Evolutionary conservation across 768 basidiomycete species (phyloP), one percentile per base, ranked within the genome.

Genomic region (Macrolepiota fuliginosa): DNA sequence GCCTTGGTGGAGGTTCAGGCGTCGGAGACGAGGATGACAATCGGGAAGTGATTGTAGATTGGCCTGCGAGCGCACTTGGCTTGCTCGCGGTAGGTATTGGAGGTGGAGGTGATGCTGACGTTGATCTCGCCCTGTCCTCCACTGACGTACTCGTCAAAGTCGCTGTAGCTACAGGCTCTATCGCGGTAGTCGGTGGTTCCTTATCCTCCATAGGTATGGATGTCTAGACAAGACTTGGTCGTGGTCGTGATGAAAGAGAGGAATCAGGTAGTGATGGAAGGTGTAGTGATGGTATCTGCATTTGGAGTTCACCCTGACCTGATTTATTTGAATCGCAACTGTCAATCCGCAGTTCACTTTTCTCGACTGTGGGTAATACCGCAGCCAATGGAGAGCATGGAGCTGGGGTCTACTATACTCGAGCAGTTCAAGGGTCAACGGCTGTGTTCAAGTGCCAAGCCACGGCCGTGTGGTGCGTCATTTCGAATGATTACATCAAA

Each of bases 311-410:
- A 10, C 10, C 46, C n/a, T 19, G 47, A 22, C 47, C 24, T 49
- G 19, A 12, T 49, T 49, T 37, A 52, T 32, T 54, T 54, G 29
- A 54, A 37, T 12, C 12, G 22, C 47, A 25, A 24, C 4, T 10
- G 47, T 19, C 53, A 37, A 54, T 54, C 53, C 53, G 53, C 53
- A 54, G 53, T 49, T 22, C 47, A n/a, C 47, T 49, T 49, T n/a
- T 49, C 47, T 49, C 53, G 12, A 12, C 25, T 39, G 37, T 5
- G 4, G 4, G 19, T 36, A 39, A 35, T 36, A 35, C 53, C 53
- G 37, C 53, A 40, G 24, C 9, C 24, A 39, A 40, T 39, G 7
- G 29, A 7, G 29, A 3, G 7, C 29, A n/a, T 7, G 29, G 29
- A 32, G 29, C 29, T 32, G 29, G 29, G 7, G 29, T 32, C 29